These are phyloP conservation scores for Flueggea neowawraea DNA, from an alignment of 441 rosid genomes.

Conservation along the genomic window DNA sequence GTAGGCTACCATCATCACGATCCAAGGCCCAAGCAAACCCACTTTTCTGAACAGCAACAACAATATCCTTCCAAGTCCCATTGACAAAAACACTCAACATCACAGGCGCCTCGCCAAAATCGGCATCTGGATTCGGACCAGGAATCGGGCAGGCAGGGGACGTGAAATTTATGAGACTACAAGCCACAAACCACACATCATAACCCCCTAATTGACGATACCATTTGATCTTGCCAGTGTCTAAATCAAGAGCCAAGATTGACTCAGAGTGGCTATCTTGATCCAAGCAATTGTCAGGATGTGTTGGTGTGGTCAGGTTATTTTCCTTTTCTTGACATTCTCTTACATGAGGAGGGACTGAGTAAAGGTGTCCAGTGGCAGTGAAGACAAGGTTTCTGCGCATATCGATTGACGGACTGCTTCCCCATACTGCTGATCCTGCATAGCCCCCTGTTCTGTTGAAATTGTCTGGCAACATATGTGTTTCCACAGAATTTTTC, in stretches of 20 bases:
- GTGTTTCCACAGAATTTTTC: too few relatives aligned
- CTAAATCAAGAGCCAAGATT: slow-evolving; percentile 23
- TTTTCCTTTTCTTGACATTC: slow-evolving; percentile 35
- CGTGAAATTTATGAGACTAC: slow-evolving; percentile 17
- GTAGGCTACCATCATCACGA: slow-evolving; percentile 22
- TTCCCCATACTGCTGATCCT: slow-evolving; percentile 39
- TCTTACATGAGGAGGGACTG: slow-evolving; percentile 29
- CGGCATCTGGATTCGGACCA: slow-evolving; percentile 45
- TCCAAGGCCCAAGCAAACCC: slow-evolving; percentile 34
- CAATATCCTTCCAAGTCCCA: slow-evolving; percentile 14
- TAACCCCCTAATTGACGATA: slow-evolving; percentile 35
- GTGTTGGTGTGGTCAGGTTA: slow-evolving; percentile 29
- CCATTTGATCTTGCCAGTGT: slow-evolving; percentile 34
- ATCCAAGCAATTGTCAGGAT: slow-evolving; percentile 33
- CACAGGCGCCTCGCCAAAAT: slow-evolving; percentile 40
- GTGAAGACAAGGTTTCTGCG: slow-evolving; percentile 32
- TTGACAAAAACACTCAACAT: slow-evolving; percentile 7
- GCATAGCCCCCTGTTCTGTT: slow-evolving; percentile 28
- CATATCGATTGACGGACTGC: slow-evolving; percentile 35
- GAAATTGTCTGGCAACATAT: slow-evolving; percentile 38
- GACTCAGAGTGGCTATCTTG: slow-evolving; percentile 33
- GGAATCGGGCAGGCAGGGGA: slow-evolving; percentile 34
- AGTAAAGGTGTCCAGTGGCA: slow-evolving; percentile 41
- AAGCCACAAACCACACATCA: slow-evolving; percentile 32
- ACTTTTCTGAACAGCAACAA: slow-evolving; percentile 37